phyloP scores from a whole-genome alignment of 2,329 filamentous ascomycete genomes.

The Stagonosporopsis vannaccii region DNA sequence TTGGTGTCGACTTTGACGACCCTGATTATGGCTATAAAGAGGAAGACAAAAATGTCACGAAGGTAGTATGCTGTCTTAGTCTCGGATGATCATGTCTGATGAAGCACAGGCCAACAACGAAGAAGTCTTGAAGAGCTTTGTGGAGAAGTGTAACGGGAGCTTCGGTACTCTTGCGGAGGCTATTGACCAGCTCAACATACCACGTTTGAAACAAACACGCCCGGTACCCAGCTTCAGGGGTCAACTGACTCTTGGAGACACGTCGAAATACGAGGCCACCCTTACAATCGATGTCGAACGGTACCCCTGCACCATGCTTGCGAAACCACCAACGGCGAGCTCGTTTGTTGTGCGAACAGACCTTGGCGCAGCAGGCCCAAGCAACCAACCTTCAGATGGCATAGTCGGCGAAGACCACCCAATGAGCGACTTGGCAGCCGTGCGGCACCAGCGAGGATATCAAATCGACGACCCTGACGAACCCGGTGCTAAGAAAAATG shows the following conservation, averaged over 20 bases:
- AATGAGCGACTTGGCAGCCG: conserved; percentile 63
- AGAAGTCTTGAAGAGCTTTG: conserved; percentile 67
- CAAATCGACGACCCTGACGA: conserved; percentile 77
- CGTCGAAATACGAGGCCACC: conserved; percentile 74
- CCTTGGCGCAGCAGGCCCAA: conserved; percentile 55
- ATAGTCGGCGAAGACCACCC: conserved; percentile 51
- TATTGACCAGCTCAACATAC: conserved; percentile 78
- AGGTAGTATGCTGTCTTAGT: conserved; percentile 58
- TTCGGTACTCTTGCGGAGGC: conserved; percentile 90
- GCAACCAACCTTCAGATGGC: conserved; percentile 62
- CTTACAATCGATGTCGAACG: conserved; percentile 86
- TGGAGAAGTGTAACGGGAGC: conserved; percentile 70
- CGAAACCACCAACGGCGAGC: conserved; percentile 76
- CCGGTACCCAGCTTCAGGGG: conserved; percentile 84
- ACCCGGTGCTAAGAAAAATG: conserved; percentile 80
- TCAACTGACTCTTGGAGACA: conserved; percentile 78
- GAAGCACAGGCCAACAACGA: conserved; percentile 72
- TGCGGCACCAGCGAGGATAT: conserved; percentile 82
- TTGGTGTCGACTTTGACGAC: conserved; percentile 95
- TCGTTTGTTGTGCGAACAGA: conserved; percentile 70
- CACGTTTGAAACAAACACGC: conserved; percentile 76
- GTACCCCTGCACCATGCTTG: conserved; percentile 85
- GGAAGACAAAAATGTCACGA: conserved; percentile 77
- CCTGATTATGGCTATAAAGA: conserved; percentile 89
- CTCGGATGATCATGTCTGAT: conserved; percentile 21